Evolutionary conservation across 352 stramenopile species (phyloP).

Genomic region (Phytophthora pluvialis): DNA sequence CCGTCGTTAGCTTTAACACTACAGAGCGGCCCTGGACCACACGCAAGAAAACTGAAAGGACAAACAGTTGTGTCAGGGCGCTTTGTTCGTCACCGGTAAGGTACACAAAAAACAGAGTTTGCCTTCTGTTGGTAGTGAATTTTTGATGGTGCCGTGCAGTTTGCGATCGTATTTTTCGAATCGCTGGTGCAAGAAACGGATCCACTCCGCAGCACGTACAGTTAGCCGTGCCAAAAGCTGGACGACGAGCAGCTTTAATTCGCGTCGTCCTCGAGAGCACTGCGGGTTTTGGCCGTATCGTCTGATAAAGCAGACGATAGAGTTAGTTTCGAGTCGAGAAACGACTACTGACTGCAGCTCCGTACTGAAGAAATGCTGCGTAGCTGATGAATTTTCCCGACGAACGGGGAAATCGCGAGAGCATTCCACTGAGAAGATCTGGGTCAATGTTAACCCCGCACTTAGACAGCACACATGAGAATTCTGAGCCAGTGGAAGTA

Average conservation of each 20-base stretch:
- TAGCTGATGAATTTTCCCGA: slow-evolving; percentile 47
- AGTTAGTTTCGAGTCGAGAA: not conserved
- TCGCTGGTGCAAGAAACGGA: slow-evolving; percentile 32
- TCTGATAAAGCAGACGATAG: slow-evolving; percentile 19
- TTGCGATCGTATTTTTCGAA: slow-evolving; percentile 56
- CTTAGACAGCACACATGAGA: slow-evolving; percentile 39
- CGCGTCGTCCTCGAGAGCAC: slow-evolving; percentile 41
- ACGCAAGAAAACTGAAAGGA: slow-evolving; percentile 41
- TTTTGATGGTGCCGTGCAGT: slow-evolving; percentile 34
- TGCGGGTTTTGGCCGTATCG: slow-evolving; percentile 58
- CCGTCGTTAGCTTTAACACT: slow-evolving; percentile 38
- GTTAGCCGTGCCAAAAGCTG: slow-evolving; percentile 22
- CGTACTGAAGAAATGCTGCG: slow-evolving; percentile 57
- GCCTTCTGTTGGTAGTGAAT: slow-evolving; percentile 45
- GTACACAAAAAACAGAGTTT: not conserved
- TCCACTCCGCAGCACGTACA: slow-evolving; percentile 28
- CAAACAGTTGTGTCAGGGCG: not conserved
- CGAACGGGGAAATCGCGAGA: slow-evolving; percentile 56
- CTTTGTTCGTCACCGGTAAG: not conserved
- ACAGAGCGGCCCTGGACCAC: slow-evolving; percentile 37
- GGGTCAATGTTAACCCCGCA: slow-evolving; percentile 39
- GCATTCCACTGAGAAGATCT: slow-evolving; percentile 45
- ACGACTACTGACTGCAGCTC: not conserved
- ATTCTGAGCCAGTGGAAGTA: slow-evolving; percentile 34
- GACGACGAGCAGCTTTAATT: slow-evolving; percentile 47